Base-by-base conservation (phyloP, 768 basidiomycete genomes). In the Amanita pallidorosea region DNA sequence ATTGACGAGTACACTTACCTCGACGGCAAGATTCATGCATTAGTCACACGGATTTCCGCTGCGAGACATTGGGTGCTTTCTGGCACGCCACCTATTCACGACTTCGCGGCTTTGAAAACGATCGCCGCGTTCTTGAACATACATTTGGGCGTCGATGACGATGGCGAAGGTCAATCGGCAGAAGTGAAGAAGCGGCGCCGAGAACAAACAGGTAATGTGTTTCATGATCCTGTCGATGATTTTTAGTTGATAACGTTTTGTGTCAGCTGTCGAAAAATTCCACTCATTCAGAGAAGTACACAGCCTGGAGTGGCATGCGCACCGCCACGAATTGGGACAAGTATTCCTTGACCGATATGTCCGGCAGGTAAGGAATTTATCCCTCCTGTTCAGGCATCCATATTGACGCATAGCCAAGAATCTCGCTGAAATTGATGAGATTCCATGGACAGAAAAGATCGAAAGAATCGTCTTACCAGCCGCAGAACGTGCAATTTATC, bases 251-350 rank as follows among this genome's bases (percentile, higher is more conserved):
- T 29, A 5, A 33, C 33, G 13, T 13, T 31, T 15, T 42, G 15
- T 51, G 56, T 20, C 57, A 91, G 88, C 79, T 53, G 91, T 86
- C 47, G 94, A 97, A 65, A 80, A 81, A 56, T 97, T 97, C 75
- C 92, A 96, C 63, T 93, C 93, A 2, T 97, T 92, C 83, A 84
- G 93, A 22, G 94, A 97, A 60, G 87, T 92, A 9, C 91, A 89
- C 59, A 92, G 84, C 37, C 64, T 85, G 35, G 87, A 92, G 57
- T 97, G 94, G 94, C 93, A 96, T 60, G 81, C 82, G 1, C 85
- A 90, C 58, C 84, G 94, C 15, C 83, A 92, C 61, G 68, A 77
- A 49, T 65, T 92, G 11, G 94, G 89, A 3, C 94, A 96, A 61
- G 64, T 67, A 22, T 94, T 92, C 72, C 63, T 92, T 38, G 74